A percentile compares a stretch with the other conserved stretches of the same genome.
Evolutionary conservation across 805 yeast species (phyloP).

Genomic region (Maudiozyma serrabonitensis): DNA sequence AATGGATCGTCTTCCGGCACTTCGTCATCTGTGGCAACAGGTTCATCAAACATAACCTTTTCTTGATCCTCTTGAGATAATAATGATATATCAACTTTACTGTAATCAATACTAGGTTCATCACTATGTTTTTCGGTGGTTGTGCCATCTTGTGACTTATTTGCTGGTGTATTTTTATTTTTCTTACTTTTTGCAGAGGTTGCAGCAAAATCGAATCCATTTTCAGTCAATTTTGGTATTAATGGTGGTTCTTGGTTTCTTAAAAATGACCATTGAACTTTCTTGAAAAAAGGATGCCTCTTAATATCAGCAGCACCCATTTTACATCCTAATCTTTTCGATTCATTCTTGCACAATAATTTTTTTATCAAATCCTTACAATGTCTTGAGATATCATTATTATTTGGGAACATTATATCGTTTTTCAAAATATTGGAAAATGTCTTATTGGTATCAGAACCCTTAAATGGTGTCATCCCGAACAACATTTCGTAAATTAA

Average conservation of each 20-base stretch:
- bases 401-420: slow-evolving; percentile 72
- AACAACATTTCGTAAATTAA: slow-evolving; percentile 90
- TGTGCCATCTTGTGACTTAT: neutral
- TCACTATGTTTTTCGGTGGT: slow-evolving; percentile 1
- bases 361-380: slow-evolving; percentile 77
- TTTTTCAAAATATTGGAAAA: slow-evolving; percentile 78
- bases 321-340: slow-evolving; percentile 78
- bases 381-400: slow-evolving; percentile 52
- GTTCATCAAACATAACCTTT: slow-evolving; percentile 24
- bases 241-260: slow-evolving; percentile 92
- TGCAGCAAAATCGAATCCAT: slow-evolving; percentile 41
- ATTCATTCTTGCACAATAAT: slow-evolving; percentile 78
- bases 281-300: slow-evolving; percentile 82
- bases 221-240: slow-evolving; percentile 66
- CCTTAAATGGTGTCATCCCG: slow-evolving; percentile 95
- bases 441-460: slow-evolving; percentile 78
- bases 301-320: slow-evolving; percentile 95
- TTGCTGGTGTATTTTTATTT: neutral
- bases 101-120: neutral
- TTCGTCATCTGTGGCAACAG: slow-evolving; percentile 26
- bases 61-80: slow-evolving; percentile 16
- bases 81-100: neutral
- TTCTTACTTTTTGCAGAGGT: slow-evolving; percentile 11
- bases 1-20: slow-evolving; percentile 58
- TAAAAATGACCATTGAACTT: slow-evolving; percentile 88